phyloP scores from a whole-genome alignment of 78 protist genomes.

The Fonticula alba region DNA sequence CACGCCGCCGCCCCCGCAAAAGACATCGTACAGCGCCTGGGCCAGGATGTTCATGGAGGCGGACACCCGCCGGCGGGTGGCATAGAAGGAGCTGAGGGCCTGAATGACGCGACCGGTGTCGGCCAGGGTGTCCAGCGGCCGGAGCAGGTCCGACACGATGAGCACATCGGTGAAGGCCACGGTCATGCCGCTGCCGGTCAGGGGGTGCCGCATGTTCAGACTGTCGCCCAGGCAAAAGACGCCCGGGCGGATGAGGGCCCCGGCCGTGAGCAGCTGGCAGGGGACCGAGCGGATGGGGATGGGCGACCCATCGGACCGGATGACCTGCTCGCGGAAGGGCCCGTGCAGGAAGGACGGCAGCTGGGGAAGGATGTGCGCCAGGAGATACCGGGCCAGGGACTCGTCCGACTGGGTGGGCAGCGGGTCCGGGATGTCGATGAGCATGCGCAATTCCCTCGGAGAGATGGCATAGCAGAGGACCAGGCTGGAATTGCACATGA shows the following conservation, averaged over 20 bases:
- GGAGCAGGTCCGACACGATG: background rate
- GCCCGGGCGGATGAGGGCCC: conserved; percentile 13
- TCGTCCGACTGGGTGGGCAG: conserved; percentile 9
- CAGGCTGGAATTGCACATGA: conserved; percentile 31
- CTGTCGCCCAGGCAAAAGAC: conserved; percentile 39
- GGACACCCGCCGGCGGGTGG: background rate
- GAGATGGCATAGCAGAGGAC: conserved; percentile 19
- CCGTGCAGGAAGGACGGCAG: background rate
- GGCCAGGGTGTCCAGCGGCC: background rate
- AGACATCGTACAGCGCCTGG: conserved; percentile 15
- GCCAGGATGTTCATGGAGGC: conserved; percentile 13
- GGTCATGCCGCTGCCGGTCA: conserved; percentile 58
- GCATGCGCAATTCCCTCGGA: conserved; percentile 13
- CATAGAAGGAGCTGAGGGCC: background rate
- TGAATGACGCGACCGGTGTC: background rate
- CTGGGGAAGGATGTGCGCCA: background rate
- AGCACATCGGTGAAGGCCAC: conserved; percentile 38
- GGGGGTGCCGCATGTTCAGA: conserved; percentile 56
- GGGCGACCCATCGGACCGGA: no score
- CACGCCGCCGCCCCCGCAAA: background rate
- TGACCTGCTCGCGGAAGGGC: background rate
- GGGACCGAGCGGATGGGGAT: conserved; percentile 6
- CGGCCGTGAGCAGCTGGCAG: conserved; percentile 50
- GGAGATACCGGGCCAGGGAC: background rate
- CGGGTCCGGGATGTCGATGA: conserved; percentile 34